A percentile compares a stretch with the other conserved stretches of the same genome.
Conservation (phyloP, 352 stramenopile species). For the Phytophthora sojae region DNA sequence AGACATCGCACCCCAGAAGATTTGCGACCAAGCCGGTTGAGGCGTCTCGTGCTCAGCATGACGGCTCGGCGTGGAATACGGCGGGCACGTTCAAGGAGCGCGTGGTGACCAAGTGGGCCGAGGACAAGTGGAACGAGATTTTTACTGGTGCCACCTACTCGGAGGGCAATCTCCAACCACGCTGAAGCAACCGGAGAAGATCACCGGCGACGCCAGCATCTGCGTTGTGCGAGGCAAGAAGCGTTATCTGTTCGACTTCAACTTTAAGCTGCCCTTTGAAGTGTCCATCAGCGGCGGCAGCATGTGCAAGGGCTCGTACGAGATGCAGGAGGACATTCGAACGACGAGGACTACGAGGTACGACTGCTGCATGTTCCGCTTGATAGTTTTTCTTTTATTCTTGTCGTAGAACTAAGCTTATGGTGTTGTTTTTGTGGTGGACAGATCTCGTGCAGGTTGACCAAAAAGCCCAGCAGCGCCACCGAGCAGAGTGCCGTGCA, state of each 20-base stretch:
- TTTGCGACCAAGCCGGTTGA: conserved; percentile 50
- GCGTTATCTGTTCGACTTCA: conserved; percentile 90
- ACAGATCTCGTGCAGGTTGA: conserved; percentile 67
- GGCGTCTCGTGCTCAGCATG: conserved; percentile 48
- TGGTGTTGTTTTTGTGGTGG: not conserved
- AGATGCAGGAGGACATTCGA: conserved; percentile 85
- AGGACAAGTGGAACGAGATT: conserved; percentile 71
- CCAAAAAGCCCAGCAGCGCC: conserved; percentile 55
- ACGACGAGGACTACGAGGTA: conserved; percentile 90
- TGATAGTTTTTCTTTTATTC: not conserved
- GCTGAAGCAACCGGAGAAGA: conserved; percentile 71
- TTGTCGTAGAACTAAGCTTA: not conserved
- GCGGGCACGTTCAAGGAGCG: conserved; percentile 93
- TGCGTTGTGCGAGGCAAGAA: conserved; percentile 91
- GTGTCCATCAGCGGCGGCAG: conserved; percentile 56
- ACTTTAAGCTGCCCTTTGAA: conserved; percentile 78
- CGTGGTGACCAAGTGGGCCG: conserved; percentile 87
- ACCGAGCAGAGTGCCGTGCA: conserved; percentile 56
- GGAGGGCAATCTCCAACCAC: conserved; percentile 54
- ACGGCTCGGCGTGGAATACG: conserved; percentile 92
- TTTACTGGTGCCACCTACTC: conserved; percentile 52
- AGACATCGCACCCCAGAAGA: conserved; percentile 93
- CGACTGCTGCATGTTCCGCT: conserved; percentile 6
- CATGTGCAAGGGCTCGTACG: conserved; percentile 71
- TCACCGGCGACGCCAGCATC: conserved; percentile 87